Conservation (phyloP, 805 yeast genomes). For the Brettanomyces bruxellensis region DNA sequence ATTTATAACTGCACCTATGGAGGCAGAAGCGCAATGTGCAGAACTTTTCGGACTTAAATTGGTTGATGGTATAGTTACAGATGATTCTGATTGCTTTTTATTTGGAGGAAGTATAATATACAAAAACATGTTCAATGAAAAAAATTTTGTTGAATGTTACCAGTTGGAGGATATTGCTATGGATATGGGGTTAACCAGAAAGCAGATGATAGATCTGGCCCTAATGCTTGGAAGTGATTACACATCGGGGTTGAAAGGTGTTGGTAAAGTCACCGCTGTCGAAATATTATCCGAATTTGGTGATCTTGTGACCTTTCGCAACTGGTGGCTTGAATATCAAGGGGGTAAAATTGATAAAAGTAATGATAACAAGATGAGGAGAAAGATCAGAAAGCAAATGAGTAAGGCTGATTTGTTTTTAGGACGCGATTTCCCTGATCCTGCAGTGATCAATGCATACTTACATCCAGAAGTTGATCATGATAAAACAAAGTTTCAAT, state of each 20-base stretch:
- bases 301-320: constrained; percentile 29
- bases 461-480: constrained; percentile 73
- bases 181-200: constrained; percentile 57
- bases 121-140: constrained; percentile 90
- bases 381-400: constrained; percentile 48
- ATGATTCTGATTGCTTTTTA: constrained; percentile 92
- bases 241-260: constrained; percentile 84
- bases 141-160: constrained; percentile 85
- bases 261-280: constrained; percentile 90
- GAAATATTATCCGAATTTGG: constrained; percentile 85
- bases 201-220: constrained; percentile 70
- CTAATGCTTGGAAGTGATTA: constrained; percentile 88
- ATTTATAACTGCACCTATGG: constrained; percentile 93
- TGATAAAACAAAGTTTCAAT: constrained; percentile 66
- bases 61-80: constrained; percentile 94
- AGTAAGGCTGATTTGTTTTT: constrained; percentile 38
- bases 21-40: constrained; percentile 98
- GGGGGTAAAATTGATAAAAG: constrained; percentile 29
- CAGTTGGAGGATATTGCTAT: constrained; percentile 45
- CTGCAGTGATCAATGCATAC: constrained; percentile 64
- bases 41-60: constrained; percentile 55
- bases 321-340: constrained; percentile 51
- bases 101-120: constrained; percentile 84
- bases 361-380: constrained; percentile 40
- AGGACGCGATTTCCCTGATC: constrained; percentile 60